Percentiles rank a stretch among this genome's conserved stretches.
Evolutionary conservation across 2,329 filamentous ascomycete species (phyloP).

Genomic region (Aspergillus terreus): DNA sequence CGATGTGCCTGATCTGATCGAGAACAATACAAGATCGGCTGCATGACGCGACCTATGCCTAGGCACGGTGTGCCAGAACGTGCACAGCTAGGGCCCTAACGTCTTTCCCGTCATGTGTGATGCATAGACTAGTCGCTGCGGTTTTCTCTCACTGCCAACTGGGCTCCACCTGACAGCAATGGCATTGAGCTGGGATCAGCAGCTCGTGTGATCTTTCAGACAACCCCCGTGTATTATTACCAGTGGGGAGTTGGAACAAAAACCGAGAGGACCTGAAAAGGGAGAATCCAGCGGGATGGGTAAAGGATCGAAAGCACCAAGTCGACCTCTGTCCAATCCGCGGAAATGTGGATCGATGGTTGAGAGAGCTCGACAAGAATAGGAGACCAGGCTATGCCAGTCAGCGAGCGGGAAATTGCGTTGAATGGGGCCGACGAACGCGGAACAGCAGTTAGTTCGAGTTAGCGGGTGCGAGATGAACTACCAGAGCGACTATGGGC

Average conservation of each 20-base stretch:
- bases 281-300: background rate
- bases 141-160: background rate
- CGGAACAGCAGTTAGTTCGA: background rate
- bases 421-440: conserved; percentile 4
- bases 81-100: conserved; percentile 7
- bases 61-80: conserved; percentile 5
- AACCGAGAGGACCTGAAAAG: background rate
- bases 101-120: background rate
- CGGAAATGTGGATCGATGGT: background rate
- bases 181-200: conserved; percentile 10
- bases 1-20: background rate
- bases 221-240: background rate
- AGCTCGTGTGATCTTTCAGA: conserved; percentile 1
- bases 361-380: background rate
- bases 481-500: conserved; percentile 1
- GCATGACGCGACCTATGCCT: background rate
- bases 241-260: background rate
- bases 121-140: conserved; percentile 6
- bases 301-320: too few species aligned
- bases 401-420: conserved; percentile 3
- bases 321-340: background rate
- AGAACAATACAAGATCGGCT: too few species aligned
- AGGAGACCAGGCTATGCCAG: conserved; percentile 1
- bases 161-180: conserved; percentile 10
- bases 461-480: conserved; percentile 6